These are phyloP conservation scores for Kitagawia praeruptora DNA, from an alignment of 129 eudicot species.

Conservation along the genomic window DNA sequence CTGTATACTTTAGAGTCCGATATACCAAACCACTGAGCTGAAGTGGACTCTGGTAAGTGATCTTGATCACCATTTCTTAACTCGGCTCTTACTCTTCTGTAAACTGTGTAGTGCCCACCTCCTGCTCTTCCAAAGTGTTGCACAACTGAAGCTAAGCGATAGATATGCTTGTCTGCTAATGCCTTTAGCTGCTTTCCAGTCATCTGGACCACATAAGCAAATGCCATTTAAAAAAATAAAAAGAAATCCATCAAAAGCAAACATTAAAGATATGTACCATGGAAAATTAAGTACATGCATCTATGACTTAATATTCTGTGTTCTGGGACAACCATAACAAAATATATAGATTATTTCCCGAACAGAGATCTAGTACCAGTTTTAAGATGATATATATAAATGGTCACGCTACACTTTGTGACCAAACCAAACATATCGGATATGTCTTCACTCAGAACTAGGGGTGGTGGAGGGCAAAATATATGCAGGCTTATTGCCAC, in stretches of 20 bases:
- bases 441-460: not conserved
- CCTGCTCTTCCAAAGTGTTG: conserved; percentile 69
- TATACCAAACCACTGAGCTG: conserved; percentile 64
- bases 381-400: not conserved
- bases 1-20: conserved; percentile 67
- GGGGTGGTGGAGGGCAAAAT: not conserved
- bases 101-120: conserved; percentile 82
- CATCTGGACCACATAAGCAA: conserved; percentile 17
- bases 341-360: not conserved
- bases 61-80: conserved; percentile 16
- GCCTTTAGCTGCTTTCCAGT: conserved; percentile 7
- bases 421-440: not conserved
- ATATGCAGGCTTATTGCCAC: not conserved
- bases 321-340: not conserved
- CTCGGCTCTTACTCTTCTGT: conserved; percentile 49
- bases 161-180: conserved; percentile 19
- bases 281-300: not conserved
- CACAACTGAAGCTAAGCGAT: conserved; percentile 78
- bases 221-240: not conserved
- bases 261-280: not conserved
- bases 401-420: not conserved
- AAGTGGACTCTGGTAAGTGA: conserved; percentile 16
- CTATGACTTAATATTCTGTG: not conserved
- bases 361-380: not conserved
- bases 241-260: not conserved